Evolutionary conservation across 495 filamentous ascomycete species (phyloP).

Genomic region (Amphirosellinia nigrospora): DNA sequence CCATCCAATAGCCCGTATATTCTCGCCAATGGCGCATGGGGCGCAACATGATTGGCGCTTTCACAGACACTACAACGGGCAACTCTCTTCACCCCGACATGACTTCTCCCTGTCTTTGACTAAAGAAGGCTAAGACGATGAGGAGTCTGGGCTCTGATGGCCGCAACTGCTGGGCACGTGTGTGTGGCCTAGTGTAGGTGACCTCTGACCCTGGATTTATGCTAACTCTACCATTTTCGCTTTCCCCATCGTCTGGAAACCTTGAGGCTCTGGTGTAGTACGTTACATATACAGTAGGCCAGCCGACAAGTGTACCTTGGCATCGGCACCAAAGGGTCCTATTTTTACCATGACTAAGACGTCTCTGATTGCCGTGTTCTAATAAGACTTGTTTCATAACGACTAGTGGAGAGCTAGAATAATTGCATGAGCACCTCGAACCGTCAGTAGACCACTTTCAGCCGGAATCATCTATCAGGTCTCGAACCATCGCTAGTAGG

Average conservation of each 20-base stretch:
- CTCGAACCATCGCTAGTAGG: not conserved
- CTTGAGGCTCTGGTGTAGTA: conserved; percentile 9
- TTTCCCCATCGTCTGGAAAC: not conserved
- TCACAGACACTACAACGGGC: not conserved
- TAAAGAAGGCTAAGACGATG: not conserved
- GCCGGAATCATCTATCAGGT: not conserved
- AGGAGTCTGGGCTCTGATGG: conserved; percentile 1
- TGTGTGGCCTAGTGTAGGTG: not conserved
- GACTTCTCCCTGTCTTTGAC: conserved; percentile 11
- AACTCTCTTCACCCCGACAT: not conserved
- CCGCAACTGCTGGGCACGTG: not conserved
- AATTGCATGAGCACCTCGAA: not conserved
- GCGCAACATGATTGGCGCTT: conserved; percentile 23
- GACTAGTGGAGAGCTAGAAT: not conserved
- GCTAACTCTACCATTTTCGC: not conserved
- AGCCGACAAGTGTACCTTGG: not conserved
- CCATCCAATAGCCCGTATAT: conserved; percentile 12
- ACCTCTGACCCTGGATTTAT: not conserved
- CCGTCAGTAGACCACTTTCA: not conserved
- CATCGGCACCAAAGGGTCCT: not conserved
- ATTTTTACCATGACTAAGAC: not conserved
- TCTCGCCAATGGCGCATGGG: conserved; percentile 2
- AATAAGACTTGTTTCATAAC: not conserved
- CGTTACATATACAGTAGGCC: not conserved
- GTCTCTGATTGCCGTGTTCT: not conserved